These are phyloP conservation scores for Aspergillus carlsbadensis DNA, from an alignment of 495 filamentous ascomycete species.

Conservation along the genomic window DNA sequence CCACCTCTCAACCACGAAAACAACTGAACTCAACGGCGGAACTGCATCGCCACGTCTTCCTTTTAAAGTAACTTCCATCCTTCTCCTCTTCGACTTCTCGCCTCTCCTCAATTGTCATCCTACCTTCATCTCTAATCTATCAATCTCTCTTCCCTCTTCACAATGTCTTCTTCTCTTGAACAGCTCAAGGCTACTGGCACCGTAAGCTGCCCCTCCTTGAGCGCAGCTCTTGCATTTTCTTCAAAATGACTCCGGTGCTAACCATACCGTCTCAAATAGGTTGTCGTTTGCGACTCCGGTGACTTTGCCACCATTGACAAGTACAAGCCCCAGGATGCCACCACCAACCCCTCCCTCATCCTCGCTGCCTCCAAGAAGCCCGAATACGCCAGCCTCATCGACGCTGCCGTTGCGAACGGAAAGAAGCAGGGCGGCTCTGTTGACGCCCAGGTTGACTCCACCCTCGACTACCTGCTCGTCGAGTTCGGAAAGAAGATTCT, in stretches of 20 bases:
- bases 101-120: neutral
- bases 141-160: constrained; percentile 25
- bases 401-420: constrained; percentile 80
- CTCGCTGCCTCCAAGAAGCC: constrained; percentile 96
- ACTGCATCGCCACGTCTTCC: constrained; percentile 28
- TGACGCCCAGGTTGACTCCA: constrained; percentile 76
- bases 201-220: constrained; percentile 71
- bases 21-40: neutral
- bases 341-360: constrained; percentile 98
- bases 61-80: constrained; percentile 18
- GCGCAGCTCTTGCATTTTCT: constrained; percentile 15
- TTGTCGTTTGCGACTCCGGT: constrained; percentile 32
- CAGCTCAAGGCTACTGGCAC: constrained; percentile 97
- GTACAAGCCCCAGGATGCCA: constrained; percentile 99
- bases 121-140: neutral
- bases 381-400: constrained; percentile 92
- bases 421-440: constrained; percentile 66
- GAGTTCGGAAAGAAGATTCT: constrained; percentile 98
- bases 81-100: constrained; percentile 17
- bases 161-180: constrained; percentile 85
- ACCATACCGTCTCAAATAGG: constrained; percentile 8
- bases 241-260: constrained; percentile 13
- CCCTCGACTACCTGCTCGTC: constrained; percentile 90
- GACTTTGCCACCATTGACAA: constrained; percentile 81
- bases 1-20: constrained; percentile 7